Conservation (phyloP, 2,329 filamentous ascomycete species). For the Phialophora chinensis region DNA sequence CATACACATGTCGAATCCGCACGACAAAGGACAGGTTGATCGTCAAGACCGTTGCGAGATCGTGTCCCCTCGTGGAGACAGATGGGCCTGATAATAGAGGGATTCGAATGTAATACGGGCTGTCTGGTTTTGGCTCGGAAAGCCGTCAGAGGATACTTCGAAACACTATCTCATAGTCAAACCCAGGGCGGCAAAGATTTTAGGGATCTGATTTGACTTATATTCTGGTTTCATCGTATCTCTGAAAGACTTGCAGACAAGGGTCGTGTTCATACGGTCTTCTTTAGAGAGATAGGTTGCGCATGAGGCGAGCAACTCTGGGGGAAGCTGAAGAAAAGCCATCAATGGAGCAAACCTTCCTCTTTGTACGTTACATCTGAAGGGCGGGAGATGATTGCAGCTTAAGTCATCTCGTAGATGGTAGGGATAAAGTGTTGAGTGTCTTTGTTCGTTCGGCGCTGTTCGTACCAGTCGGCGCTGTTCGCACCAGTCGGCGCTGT, state of each 20-base stretch:
- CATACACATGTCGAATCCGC: not conserved
- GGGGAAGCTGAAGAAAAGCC: not conserved
- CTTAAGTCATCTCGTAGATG: too few species aligned
- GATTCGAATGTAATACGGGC: not conserved
- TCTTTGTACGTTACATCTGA: too few species aligned
- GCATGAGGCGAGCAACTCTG: not conserved
- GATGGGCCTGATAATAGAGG: not conserved
- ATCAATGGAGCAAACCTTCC: too few species aligned
- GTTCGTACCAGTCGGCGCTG: too few species aligned
- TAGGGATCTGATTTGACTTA: not conserved
- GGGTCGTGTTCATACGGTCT: not conserved
- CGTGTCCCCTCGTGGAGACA: not conserved
- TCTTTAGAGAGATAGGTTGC: not conserved
- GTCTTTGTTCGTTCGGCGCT: too few species aligned
- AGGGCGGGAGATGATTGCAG: too few species aligned
- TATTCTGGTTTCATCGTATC: not conserved
- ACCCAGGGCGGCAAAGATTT: not conserved
- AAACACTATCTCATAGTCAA: not conserved
- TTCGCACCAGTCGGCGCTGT: too few species aligned
- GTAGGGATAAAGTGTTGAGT: too few species aligned
- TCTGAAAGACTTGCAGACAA: not conserved
- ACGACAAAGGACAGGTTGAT: not conserved
- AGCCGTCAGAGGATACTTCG: not conserved
- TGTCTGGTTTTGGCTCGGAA: not conserved
- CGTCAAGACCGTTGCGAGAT: not conserved